Evolutionary conservation across 1,139 yeast genomes (phyloP).

Genomic region (Sugiyamaella paludigena): DNA sequence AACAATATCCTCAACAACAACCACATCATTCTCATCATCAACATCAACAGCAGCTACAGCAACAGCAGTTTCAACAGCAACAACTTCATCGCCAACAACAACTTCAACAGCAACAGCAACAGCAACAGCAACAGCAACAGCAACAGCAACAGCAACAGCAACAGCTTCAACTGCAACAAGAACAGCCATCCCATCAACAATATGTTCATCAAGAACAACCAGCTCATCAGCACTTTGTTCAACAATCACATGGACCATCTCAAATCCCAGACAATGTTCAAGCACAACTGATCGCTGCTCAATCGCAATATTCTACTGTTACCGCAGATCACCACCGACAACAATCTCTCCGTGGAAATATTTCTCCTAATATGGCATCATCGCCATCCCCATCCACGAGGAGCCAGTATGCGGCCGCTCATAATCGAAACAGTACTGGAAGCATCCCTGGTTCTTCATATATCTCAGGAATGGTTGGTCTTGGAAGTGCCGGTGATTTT

Average conservation of each 20-base stretch:
- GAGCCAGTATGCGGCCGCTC: conserved; percentile 1
- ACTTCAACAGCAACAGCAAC: not conserved
- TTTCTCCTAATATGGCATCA: not conserved
- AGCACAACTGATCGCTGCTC: no score
- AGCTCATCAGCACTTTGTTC: not conserved
- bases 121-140: not conserved
- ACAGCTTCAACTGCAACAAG: conserved; percentile 21
- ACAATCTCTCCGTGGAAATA: no score
- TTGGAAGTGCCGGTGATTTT: not conserved
- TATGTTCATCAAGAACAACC: not conserved
- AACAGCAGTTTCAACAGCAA: not conserved
- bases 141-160: conserved; percentile 26
- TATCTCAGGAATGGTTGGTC: conserved; percentile 33
- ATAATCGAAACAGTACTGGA: conserved; percentile 12
- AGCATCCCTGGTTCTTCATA: conserved; percentile 4
- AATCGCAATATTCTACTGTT: no score
- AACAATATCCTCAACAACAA: conserved; percentile 20
- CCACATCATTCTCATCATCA: no score
- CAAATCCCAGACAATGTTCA: no score
- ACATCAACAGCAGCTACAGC: not conserved
- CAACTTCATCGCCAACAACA: not conserved
- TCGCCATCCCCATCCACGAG: conserved; percentile 1
- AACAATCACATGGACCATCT: not conserved
- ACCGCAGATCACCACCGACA: no score
- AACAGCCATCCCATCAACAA: not conserved